Conservation (phyloP, 2,329 filamentous ascomycete genomes). For the Trichoderma atroviride region DNA sequence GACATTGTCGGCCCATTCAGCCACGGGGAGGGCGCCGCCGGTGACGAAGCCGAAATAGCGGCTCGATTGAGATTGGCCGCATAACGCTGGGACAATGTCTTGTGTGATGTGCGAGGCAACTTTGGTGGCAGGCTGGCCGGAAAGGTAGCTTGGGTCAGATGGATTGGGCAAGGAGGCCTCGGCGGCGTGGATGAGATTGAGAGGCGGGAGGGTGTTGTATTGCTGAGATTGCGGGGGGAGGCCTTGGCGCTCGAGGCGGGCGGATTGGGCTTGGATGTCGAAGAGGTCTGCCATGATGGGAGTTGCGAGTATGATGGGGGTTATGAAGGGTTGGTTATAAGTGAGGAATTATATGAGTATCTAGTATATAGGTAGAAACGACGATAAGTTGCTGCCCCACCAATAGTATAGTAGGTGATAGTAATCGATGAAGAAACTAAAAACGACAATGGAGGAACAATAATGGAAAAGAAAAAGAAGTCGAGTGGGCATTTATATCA, state of each 20-base stretch:
- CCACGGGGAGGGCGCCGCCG: slow-evolving; percentile 77
- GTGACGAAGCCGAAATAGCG: slow-evolving; percentile 91
- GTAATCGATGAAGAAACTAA: not conserved
- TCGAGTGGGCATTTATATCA: not conserved
- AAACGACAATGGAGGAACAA: not conserved
- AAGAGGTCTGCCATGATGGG: slow-evolving; percentile 35
- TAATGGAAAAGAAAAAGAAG: not conserved
- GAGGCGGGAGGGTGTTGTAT: slow-evolving; percentile 42
- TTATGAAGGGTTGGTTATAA: not conserved
- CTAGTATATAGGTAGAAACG: not conserved
- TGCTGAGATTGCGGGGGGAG: slow-evolving; percentile 23
- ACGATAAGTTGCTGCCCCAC: not conserved
- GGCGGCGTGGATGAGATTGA: slow-evolving; percentile 40
- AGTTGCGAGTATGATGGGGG: not conserved
- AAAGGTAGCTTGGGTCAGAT: slow-evolving; percentile 38
- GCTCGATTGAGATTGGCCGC: slow-evolving; percentile 63
- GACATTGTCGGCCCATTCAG: slow-evolving; percentile 81
- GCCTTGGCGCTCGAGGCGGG: slow-evolving; percentile 33
- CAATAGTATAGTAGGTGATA: not conserved
- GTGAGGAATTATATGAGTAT: not conserved
- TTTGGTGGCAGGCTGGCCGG: slow-evolving; percentile 36
- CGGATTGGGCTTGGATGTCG: slow-evolving; percentile 32
- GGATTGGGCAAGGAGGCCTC: slow-evolving; percentile 45
- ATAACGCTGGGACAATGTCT: slow-evolving; percentile 62
- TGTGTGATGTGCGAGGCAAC: slow-evolving; percentile 47